Evolutionary conservation across 1,284 basidiomycete genomes (phyloP).

Genomic region (Tremellales sp.): DNA sequence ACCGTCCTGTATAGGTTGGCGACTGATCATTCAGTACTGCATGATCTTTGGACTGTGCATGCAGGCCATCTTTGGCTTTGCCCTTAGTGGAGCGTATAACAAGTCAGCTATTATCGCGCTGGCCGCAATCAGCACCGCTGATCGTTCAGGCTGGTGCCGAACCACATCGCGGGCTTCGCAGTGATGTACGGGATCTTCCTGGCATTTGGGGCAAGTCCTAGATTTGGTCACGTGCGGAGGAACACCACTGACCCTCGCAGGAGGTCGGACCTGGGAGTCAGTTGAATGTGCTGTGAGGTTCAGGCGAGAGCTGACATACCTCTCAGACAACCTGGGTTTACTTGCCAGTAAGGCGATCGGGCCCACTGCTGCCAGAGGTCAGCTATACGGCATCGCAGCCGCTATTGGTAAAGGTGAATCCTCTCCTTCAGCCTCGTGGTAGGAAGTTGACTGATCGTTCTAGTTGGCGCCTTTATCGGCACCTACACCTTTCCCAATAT

Average conservation of each 20-base stretch:
- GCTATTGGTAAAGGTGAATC: slow-evolving; percentile 67
- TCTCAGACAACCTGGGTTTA: slow-evolving; percentile 68
- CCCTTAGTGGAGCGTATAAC: slow-evolving; percentile 74
- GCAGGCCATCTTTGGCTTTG: slow-evolving; percentile 76
- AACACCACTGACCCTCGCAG: slow-evolving; percentile 2
- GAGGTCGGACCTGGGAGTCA: slow-evolving; percentile 29
- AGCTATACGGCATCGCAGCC: slow-evolving; percentile 79
- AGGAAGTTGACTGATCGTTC: background rate
- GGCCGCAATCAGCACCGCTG: slow-evolving; percentile 4
- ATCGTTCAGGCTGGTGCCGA: slow-evolving; percentile 38
- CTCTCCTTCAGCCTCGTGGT: background rate
- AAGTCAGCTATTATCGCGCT: no score
- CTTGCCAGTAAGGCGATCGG: slow-evolving; percentile 70
- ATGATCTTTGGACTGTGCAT: slow-evolving; percentile 69
- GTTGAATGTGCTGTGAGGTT: slow-evolving; percentile 1
- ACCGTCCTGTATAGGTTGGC: background rate
- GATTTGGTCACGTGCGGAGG: slow-evolving; percentile 22
- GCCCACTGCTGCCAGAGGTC: slow-evolving; percentile 78
- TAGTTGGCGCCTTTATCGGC: slow-evolving; percentile 64
- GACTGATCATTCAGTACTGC: slow-evolving; percentile 53
- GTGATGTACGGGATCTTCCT: slow-evolving; percentile 88
- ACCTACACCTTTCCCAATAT: slow-evolving; percentile 69
- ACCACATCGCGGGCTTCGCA: slow-evolving; percentile 72
- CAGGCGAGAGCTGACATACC: background rate
- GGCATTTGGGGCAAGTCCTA: slow-evolving; percentile 71